Conservation (phyloP, 441 rosid species). For the Theobroma grandiflorum region DNA sequence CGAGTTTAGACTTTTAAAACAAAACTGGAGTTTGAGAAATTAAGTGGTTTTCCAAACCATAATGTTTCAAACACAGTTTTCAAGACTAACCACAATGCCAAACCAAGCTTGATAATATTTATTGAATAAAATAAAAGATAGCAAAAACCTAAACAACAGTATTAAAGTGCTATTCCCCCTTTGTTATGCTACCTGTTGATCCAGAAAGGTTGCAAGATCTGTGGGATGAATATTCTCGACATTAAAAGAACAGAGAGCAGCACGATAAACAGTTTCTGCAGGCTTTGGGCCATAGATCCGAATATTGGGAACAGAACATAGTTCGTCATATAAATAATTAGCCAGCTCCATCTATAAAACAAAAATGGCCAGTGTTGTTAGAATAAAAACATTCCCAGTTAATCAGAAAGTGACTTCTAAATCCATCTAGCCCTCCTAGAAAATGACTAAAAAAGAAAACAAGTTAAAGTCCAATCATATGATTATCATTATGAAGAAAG, state of each 20-base stretch:
- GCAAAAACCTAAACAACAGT: not conserved
- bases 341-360: constrained; percentile 64
- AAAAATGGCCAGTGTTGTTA: not conserved
- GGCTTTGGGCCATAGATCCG: constrained; percentile 91
- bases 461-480: too few relatives aligned
- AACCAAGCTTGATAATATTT: not conserved
- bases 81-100: not conserved
- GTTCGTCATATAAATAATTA: constrained; percentile 76
- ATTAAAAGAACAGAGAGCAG: constrained; percentile 91
- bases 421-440: not conserved
- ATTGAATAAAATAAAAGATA: constrained; percentile 8
- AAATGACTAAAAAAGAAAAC: too few relatives aligned
- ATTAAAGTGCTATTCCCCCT: not conserved
- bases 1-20: not conserved
- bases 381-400: not conserved
- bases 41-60: not conserved
- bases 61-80: not conserved
- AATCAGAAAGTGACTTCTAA: not conserved
- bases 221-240: constrained; percentile 83
- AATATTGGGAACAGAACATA: constrained; percentile 58
- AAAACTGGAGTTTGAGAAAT: not conserved
- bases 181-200: constrained; percentile 70
- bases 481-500: not conserved
- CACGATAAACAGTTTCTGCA: constrained; percentile 60
- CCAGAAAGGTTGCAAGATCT: constrained; percentile 85